Evolutionary conservation across 345 rosid species (phyloP), one percentile per base, ranked within the genome.

Genomic region (Brassica incana): DNA sequence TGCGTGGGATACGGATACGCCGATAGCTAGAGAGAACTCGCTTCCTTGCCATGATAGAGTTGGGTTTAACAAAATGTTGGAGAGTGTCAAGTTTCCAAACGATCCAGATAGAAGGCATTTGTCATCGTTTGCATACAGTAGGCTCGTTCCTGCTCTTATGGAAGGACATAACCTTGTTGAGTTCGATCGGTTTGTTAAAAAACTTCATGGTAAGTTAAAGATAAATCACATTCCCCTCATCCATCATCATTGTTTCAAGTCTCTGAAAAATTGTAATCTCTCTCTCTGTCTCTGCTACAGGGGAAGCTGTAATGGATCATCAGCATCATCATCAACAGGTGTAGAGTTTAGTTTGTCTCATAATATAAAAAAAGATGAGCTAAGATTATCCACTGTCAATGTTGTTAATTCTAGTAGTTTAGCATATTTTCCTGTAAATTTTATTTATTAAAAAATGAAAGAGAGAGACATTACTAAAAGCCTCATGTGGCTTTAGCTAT

Each of bases 61-160:
- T 67, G 88, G 82, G 29, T 96, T 88, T 82, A 90, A 88, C 87
- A 96, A 86, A 89, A 84, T 96, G 58, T 74, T 90, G 75, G 98
- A 92, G 54, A 84, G 79, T 74, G 84, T 88, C 10, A 96, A 96
- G 85, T 92, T 92, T 67, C 74, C 81, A n/a, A 89, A 83, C 81
- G 91, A 96, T 89, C 98, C 97, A 59, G 92, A 90, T 74, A 88
- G 91, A 80, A 92, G 88, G 69, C 95, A 90, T 75, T 77, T 91
- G 72, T 88, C 82, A 67, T 88, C 92, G 38, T 92, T 92, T 84
- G 87, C 92, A 8, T 92, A 92, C 83, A 88, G 86, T 69, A 92
- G 97, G 83, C 99, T 90, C 72, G 75, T 80, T 60, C 84, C 94
- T 20, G 75, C 78, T 82, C 97, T 96, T 35, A 85, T 92, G 95